Evolutionary conservation across 2,329 filamentous ascomycete genomes (phyloP).

Genomic region (Zasmidium citrigriseum): DNA sequence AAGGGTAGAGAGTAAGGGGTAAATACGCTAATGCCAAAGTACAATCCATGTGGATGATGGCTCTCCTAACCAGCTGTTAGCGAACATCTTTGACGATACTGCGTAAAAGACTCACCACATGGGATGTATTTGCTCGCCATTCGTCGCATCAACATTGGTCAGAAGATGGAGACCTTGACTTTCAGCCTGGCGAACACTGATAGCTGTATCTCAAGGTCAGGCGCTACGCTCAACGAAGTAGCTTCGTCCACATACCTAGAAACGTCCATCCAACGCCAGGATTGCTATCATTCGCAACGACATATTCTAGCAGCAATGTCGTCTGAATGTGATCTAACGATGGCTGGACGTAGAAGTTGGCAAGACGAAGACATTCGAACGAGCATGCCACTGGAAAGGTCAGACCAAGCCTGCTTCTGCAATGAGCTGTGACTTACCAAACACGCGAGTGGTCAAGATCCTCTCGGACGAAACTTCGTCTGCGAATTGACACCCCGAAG

Average conservation of each 20-base stretch:
- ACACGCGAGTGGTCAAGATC: conserved; percentile 9
- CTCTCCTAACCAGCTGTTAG: background rate
- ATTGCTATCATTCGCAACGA: conserved; percentile 12
- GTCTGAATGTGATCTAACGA: conserved; percentile 8
- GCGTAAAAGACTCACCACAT: background rate
- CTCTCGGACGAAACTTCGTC: conserved; percentile 2
- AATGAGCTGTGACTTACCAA: background rate
- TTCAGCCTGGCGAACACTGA: background rate
- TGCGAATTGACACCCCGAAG: conserved; percentile 9
- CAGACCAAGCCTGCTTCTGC: too few relatives aligned
- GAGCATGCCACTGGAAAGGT: conserved; percentile 1
- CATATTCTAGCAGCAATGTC: conserved; percentile 3
- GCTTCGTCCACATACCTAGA: background rate
- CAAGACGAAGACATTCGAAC: conserved; percentile 12
- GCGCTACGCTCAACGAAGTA: background rate
- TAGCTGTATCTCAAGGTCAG: background rate
- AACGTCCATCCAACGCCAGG: conserved; percentile 9
- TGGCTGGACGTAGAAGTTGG: conserved; percentile 10
- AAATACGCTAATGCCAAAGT: background rate
- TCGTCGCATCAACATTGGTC: background rate
- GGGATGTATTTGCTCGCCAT: background rate
- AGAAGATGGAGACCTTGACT: background rate
- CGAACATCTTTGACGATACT: too few relatives aligned
- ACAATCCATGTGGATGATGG: background rate
- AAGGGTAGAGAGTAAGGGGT: too few relatives aligned